Base-by-base conservation (phyloP, 1,284 basidiomycete species). In the Puccinia brachypodii region DNA sequence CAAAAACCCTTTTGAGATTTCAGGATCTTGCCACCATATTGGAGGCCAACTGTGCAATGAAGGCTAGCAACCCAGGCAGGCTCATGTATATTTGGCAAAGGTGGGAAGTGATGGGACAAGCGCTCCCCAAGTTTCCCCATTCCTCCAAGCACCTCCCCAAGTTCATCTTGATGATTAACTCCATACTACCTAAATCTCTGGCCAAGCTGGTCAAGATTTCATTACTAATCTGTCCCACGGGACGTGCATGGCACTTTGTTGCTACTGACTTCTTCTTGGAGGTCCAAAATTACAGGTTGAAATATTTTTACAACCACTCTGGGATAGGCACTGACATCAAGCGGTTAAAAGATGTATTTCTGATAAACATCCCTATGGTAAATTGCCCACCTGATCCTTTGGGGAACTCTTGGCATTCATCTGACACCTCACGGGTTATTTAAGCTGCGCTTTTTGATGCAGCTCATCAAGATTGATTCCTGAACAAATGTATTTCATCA, bases 241-340 rank as follows among this genome's bases (percentile, higher is more conserved):
- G 33, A 0, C n/a, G 47, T 8, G 11, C n/a, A 36, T 38, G 40
- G n/a, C 72, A 74, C 36, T 74, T 56, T 56, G 72, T 74, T 3
- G 53, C 33, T 0, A 75, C 28, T n/a, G 73, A 75, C 25, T 60
- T 58, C n/a, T 75, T 9, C 11, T 38, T 75, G 8, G 73, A 75
- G 28, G 13, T 58, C 31, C 73, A 60, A 33, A 75, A 75, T 33
- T 75, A 33, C 33, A 58, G 73, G 50, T 42, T 60, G 16, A 75
- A 75, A 28, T 40, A 60, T 33, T 58, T 75, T 25, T 60, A 28
- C n/a, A 40, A 76, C 25, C 33, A 62, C n/a, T 40, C 38, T 22
- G 75, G 58, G 11, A 56, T 40, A 25, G 73, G 73, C 14, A 75
- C 73, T 13, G 42, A 75, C 3, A 75, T 75, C 33, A 31, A 75